Evolutionary conservation across 257 asterid species (phyloP), one percentile per base, ranked within the genome.

Genomic region (Nicotiana obtusifolia): DNA sequence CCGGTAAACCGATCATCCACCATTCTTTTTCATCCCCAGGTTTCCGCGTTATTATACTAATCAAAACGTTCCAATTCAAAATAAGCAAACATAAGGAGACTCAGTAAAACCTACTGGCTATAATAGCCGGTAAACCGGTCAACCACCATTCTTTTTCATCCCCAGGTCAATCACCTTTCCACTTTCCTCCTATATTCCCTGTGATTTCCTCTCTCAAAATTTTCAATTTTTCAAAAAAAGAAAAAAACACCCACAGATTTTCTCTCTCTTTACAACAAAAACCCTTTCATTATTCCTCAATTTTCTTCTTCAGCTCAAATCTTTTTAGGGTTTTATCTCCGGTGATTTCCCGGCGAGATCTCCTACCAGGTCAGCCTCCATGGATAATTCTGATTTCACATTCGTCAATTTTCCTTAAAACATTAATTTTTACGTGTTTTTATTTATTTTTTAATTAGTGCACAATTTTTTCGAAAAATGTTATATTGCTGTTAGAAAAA

Each of bases 351-450:
- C 81, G 56, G 84, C 79, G 82, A 84, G 86, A 89, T 83, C 89
- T 81, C 86, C 85, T 82, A 80, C 82, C 64, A 76, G 89, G 91
- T 86, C 59, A 85, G 86, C 65, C 66, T n/a, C 52, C n/a, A 14
- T 54, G 2, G 62, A 30, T 35, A 56, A 47, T 44, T 35, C 2
- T 10, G 62, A 56, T 68, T 30, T 67, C 15, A 7, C 26, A 41
- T 26, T 52, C 49, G 16, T 80, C 44, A 49, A 7, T 22, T 65
- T 22, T 65, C 22, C 9, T 66, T 19, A 26, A 11, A 28, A 30
- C 37, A 44, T 22, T 31, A 6, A 20, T 19, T 7, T 8, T 14
- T 60, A 20, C 20, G 14, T 11, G 10, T 24, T 60, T 22, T 19
- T 7, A 8, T 22, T 80, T 80, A 31, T 19, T 7, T 4, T 15